Percentiles rank a stretch among this genome's conserved stretches.
Conservation (phyloP, 495 filamentous ascomycete genomes). For the Penicillium cataractarum region DNA sequence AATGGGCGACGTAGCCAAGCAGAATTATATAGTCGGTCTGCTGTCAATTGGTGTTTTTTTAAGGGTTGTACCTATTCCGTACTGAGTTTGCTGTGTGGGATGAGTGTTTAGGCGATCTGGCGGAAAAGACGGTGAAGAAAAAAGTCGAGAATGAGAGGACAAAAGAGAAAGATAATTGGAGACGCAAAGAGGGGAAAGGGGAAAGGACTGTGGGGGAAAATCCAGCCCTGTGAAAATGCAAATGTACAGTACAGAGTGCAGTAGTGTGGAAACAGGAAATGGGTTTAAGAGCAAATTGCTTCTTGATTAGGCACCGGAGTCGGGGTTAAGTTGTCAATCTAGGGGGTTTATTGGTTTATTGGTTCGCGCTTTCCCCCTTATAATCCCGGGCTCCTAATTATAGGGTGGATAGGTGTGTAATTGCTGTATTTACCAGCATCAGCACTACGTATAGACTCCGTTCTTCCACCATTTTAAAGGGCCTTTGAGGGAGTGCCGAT, state of each 20-base stretch:
- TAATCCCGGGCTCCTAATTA: neutral
- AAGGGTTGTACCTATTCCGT: no score
- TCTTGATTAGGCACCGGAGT: neutral
- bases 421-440: neutral
- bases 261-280: neutral
- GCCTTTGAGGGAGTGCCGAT: neutral
- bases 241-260: neutral
- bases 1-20: neutral
- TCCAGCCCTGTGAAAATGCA: neutral
- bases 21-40: neutral
- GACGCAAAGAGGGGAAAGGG: neutral
- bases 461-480: no score
- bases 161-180: neutral
- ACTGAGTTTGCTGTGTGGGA: no score
- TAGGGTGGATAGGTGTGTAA: neutral
- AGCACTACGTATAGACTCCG: no score
- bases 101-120: no score
- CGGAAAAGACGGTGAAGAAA: conserved; percentile 12
- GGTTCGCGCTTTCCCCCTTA: neutral
- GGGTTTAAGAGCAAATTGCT: neutral
- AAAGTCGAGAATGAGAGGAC: neutral
- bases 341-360: neutral
- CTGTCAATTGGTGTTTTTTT: neutral
- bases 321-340: no score
- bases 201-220: neutral